These are phyloP conservation scores for Cunninghamia lanceolata DNA, from an alignment of 75 land plant species.

Conservation along the genomic window DNA sequence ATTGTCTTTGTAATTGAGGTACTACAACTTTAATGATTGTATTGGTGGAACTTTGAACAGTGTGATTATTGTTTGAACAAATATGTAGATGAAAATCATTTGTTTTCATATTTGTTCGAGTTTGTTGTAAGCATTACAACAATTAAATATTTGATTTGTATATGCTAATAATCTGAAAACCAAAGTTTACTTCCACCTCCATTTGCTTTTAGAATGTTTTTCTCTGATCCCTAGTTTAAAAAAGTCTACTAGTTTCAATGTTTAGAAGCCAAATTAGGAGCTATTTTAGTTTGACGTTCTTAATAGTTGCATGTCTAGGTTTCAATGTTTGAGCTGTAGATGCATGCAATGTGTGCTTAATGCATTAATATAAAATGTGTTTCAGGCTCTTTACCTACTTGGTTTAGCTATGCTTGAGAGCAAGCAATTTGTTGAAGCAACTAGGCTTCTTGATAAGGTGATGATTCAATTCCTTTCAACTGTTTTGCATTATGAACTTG, in stretches of 20 bases:
- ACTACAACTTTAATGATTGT: no score
- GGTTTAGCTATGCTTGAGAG: slow-evolving; percentile 4
- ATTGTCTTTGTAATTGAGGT: background rate
- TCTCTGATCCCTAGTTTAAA: background rate
- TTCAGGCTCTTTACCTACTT: slow-evolving; percentile 4
- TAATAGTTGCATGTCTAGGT: background rate
- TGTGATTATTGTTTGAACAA: background rate
- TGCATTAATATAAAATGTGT: background rate
- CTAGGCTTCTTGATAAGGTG: background rate
- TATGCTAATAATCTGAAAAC: background rate
- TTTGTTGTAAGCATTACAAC: background rate
- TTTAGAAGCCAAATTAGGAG: background rate
- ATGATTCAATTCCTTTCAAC: background rate
- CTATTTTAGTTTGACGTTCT: background rate
- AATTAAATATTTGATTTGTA: background rate
- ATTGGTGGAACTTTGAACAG: background rate
- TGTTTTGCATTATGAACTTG: background rate
- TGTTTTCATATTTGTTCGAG: background rate
- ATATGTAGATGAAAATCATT: background rate
- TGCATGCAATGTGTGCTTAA: background rate
- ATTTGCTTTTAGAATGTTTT: background rate
- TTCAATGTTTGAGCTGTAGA: background rate
- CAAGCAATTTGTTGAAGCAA: slow-evolving; percentile 1
- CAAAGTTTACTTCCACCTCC: background rate
- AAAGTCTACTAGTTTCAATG: no score